Percentiles rank a stretch among this genome's conserved stretches.
phyloP scores from a whole-genome alignment of 1,284 basidiomycete species.

The Macrocystidia cucumis region DNA sequence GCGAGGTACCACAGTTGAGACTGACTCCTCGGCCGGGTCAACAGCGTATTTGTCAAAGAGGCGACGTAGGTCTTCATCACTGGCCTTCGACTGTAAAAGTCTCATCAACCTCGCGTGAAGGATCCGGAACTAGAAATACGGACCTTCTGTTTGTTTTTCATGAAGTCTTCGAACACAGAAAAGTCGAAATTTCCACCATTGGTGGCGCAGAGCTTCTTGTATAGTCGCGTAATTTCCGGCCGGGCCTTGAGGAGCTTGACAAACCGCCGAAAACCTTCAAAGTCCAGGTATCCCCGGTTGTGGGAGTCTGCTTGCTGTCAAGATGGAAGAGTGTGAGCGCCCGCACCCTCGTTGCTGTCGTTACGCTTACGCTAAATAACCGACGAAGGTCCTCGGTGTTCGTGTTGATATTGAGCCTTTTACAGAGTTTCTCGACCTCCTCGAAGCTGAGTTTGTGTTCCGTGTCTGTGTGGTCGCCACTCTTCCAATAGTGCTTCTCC shows the following conservation, averaged over 20 bases:
- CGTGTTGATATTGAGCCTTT: slow-evolving; percentile 67
- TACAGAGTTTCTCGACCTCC: slow-evolving; percentile 73
- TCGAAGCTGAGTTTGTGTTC: slow-evolving; percentile 66
- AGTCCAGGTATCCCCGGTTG: slow-evolving; percentile 69
- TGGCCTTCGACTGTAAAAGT: slow-evolving; percentile 38
- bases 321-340: slow-evolving; percentile 5
- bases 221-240: slow-evolving; percentile 71
- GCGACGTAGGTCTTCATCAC: slow-evolving; percentile 34
- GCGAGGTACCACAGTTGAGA: background rate
- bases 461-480: slow-evolving; percentile 50
- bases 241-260: slow-evolving; percentile 81
- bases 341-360: slow-evolving; percentile 1
- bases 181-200: slow-evolving; percentile 42
- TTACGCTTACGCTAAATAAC: slow-evolving; percentile 53
- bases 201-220: slow-evolving; percentile 40
- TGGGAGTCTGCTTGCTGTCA: slow-evolving; percentile 62
- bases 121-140: slow-evolving; percentile 9
- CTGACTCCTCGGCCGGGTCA: slow-evolving; percentile 11
- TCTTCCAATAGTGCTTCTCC: slow-evolving; percentile 82
- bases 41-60: slow-evolving; percentile 53
- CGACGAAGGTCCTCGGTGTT: slow-evolving; percentile 52
- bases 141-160: slow-evolving; percentile 64
- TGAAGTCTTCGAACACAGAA: slow-evolving; percentile 55
- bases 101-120: no score
- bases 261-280: slow-evolving; percentile 79